A percentile compares a stretch with the other conserved stretches of the same genome.
These are phyloP conservation scores for Cryptosporidium tyzzeri DNA, from an alignment of 169 alveolate species.

Conservation along the genomic window DNA sequence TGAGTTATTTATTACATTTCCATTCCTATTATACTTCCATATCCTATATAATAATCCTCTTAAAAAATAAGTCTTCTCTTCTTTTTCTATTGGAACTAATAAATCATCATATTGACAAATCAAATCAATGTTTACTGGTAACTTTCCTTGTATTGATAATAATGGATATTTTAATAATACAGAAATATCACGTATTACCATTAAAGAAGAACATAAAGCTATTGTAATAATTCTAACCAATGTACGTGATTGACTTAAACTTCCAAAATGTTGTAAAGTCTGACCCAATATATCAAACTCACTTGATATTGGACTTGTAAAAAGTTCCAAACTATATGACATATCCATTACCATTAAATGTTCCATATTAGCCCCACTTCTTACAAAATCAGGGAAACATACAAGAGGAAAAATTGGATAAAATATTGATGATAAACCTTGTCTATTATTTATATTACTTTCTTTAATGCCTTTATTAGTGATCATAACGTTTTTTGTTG, in stretches of 20 bases:
- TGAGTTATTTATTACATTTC: not conserved
- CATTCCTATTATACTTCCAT: slow-evolving; percentile 11
- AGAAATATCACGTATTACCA: slow-evolving; percentile 62
- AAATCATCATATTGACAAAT: slow-evolving; percentile 70
- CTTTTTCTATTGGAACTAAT: slow-evolving; percentile 52
- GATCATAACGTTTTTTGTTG: not conserved
- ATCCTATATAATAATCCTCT: slow-evolving; percentile 53
- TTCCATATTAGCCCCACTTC: not conserved
- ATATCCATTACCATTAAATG: slow-evolving; percentile 29
- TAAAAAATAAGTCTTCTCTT: slow-evolving; percentile 42
- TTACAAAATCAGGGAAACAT: slow-evolving; percentile 59
- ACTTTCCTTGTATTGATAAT: slow-evolving; percentile 48
- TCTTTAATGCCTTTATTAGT: no score
- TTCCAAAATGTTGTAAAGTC: slow-evolving; percentile 18
- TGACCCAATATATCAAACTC: slow-evolving; percentile 71
- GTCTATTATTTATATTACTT: not conserved
- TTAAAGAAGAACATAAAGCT: slow-evolving; percentile 65
- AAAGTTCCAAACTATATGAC: slow-evolving; percentile 43
- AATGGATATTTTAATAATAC: slow-evolving; percentile 39
- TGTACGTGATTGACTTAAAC: slow-evolving; percentile 39
- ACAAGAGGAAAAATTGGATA: slow-evolving; percentile 26
- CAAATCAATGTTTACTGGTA: slow-evolving; percentile 23
- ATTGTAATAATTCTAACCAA: slow-evolving; percentile 45
- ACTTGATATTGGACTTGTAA: slow-evolving; percentile 70
- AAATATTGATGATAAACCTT: not conserved